Evolutionary conservation across 2,329 filamentous ascomycete species (phyloP), one percentile per base, ranked within the genome.

Genomic region (Cladosporium cucumerinum): DNA sequence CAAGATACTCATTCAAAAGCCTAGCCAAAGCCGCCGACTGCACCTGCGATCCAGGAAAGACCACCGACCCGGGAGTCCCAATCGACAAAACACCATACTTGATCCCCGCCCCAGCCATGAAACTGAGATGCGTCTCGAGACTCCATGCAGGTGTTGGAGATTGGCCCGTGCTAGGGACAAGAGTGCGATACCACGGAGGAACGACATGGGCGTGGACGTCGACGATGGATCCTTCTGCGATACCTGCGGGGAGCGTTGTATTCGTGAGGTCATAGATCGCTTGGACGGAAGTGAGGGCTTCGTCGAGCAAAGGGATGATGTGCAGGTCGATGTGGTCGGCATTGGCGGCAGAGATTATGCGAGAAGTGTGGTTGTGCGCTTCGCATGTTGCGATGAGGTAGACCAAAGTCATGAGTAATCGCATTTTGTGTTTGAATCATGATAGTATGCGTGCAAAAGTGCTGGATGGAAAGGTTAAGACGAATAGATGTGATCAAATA

Each of bases 181-280:
- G 71, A 39, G 65, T 66, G 10, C 72, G 72, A 65, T 67, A 67
- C 59, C 77, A 78, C 72, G 74, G 77, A 4, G 68, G 59, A 2
- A 76, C 75, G 5, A 78, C 73, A 28, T 78, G 76, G 11, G 72
- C 74, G 65, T 78, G 76, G 0, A 75, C 74, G 65, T 78, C 76
- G 58, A 78, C 72, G 16, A 72, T 69, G 10, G 66, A 70, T 21
- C 72, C 72, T 12, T 66, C 60, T 63, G 64, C 12, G 30, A 57
- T 61, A 72, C 43, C 61, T 28, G 64, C 7, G 5, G 65, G 55
- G 12, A 65, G 74, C 16, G 32, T 28, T 6, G 61, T 16, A 25
- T 65, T 52, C 28, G 49, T 28, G 10, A 59, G 61, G 14, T 65
- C 30, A 11, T 69, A 70, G 43, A 77, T 67, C 8, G 48, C 48